Percentiles rank a stretch among this genome's conserved stretches.
Evolutionary conservation across 1,284 basidiomycete species (phyloP).

Genomic region (Microbotryum saponariae): DNA sequence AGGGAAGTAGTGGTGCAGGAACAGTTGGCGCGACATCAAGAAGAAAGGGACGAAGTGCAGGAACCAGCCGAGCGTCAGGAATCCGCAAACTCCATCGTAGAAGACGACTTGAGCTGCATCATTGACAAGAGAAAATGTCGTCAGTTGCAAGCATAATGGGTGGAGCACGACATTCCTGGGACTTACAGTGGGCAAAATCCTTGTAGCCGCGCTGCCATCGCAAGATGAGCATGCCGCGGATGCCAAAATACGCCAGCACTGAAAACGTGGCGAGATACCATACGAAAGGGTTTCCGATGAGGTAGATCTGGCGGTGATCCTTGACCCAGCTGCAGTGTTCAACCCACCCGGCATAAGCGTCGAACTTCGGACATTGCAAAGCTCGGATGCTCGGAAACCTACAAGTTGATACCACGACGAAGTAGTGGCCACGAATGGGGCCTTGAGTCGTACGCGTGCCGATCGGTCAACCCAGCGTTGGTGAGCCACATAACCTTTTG

Average conservation of each 20-base stretch:
- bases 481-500: constrained; percentile 98
- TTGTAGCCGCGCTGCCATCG: constrained; percentile 82
- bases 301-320: constrained; percentile 87
- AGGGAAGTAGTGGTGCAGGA: constrained; percentile 94
- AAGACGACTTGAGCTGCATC: constrained; percentile 70
- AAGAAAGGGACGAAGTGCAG: constrained; percentile 94
- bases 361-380: neutral
- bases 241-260: constrained; percentile 58
- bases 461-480: constrained; percentile 87
- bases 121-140: neutral
- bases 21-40: constrained; percentile 90
- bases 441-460: constrained; percentile 89
- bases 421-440: constrained; percentile 83
- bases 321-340: constrained; percentile 93
- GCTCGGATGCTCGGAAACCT: constrained; percentile 5
- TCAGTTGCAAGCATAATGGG: neutral
- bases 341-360: neutral
- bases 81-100: constrained; percentile 83
- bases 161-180: neutral
- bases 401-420: constrained; percentile 67
- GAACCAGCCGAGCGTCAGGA: constrained; percentile 88
- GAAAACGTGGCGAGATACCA: constrained; percentile 79
- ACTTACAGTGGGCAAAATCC: constrained; percentile 83
- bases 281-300: constrained; percentile 85
- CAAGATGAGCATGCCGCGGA: constrained; percentile 71